A percentile compares a stretch with the other conserved stretches of the same genome.
Conservation (phyloP, 805 yeast genomes). For the Cephaloascus fragrans region DNA sequence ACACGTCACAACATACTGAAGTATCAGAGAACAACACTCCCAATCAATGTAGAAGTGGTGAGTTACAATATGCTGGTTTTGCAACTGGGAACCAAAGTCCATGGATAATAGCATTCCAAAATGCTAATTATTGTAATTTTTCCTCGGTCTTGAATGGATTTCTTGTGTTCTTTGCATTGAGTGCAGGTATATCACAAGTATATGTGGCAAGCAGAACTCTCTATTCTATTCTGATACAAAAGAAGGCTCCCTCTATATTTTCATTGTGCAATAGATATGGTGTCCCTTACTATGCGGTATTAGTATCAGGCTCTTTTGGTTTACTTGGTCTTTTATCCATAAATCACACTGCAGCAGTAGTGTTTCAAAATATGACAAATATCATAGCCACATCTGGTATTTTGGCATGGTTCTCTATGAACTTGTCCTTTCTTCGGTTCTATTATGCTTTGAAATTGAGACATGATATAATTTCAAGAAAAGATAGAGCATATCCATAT, state of each 20-base stretch:
- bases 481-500: constrained; percentile 47
- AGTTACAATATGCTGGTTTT: constrained; percentile 18
- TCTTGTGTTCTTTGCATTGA: constrained; percentile 30
- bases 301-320: constrained; percentile 54
- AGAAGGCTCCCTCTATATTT: constrained; percentile 55
- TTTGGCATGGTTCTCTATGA: constrained; percentile 69
- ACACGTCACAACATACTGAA: constrained; percentile 15
- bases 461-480: constrained; percentile 45
- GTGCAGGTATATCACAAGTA: constrained; percentile 34
- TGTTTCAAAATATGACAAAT: constrained; percentile 58
- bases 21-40: constrained; percentile 4
- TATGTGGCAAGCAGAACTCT: constrained; percentile 32
- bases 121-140: constrained; percentile 23
- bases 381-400: constrained; percentile 68
- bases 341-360: constrained; percentile 43
- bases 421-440: constrained; percentile 43
- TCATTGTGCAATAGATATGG: constrained; percentile 53
- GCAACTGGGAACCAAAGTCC: constrained; percentile 34
- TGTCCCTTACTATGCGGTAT: constrained; percentile 63
- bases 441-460: constrained; percentile 42
- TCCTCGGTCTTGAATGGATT: constrained; percentile 25
- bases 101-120: constrained; percentile 33
- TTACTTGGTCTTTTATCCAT: constrained; percentile 52
- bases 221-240: constrained; percentile 32
- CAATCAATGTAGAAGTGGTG: constrained; percentile 14